Conservation (phyloP, 2,329 filamentous ascomycete genomes). For the Arthroderma sp. region DNA sequence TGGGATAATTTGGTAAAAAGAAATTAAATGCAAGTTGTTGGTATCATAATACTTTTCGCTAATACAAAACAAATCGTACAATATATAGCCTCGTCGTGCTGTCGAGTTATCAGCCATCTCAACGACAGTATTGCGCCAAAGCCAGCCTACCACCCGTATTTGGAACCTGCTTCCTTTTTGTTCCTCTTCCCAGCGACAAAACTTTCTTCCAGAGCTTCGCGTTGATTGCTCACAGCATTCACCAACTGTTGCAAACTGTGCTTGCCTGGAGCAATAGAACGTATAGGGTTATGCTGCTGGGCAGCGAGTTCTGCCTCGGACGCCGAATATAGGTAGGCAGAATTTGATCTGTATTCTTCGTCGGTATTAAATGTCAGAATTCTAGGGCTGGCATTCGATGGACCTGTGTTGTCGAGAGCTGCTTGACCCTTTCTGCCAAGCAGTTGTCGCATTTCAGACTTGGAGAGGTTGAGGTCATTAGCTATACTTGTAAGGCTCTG, state of each 20-base stretch:
- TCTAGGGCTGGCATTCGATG: slow-evolving; percentile 39
- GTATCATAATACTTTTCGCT: too few species aligned
- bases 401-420: not conserved
- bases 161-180: slow-evolving; percentile 64
- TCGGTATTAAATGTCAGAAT: slow-evolving; percentile 84
- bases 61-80: too few species aligned
- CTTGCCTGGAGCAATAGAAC: slow-evolving; percentile 72
- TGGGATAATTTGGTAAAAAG: too few species aligned
- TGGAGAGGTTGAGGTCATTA: slow-evolving; percentile 63
- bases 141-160: slow-evolving; percentile 63
- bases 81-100: too few species aligned
- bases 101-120: too few species aligned
- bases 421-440: slow-evolving; percentile 52
- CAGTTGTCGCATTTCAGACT: slow-evolving; percentile 64
- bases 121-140: not conserved
- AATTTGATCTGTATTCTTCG: slow-evolving; percentile 73
- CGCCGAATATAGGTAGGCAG: slow-evolving; percentile 57
- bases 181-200: slow-evolving; percentile 72
- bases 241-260: slow-evolving; percentile 82
- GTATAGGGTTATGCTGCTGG: slow-evolving; percentile 65
- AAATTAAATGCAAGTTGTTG: too few species aligned
- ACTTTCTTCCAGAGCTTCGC: slow-evolving; percentile 79
- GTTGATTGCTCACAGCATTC: slow-evolving; percentile 66
- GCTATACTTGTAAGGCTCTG: slow-evolving; percentile 60
- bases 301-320: slow-evolving; percentile 38